Base-by-base conservation (phyloP, 2,329 filamentous ascomycete species). In the Trichophyton schoenleinii region DNA sequence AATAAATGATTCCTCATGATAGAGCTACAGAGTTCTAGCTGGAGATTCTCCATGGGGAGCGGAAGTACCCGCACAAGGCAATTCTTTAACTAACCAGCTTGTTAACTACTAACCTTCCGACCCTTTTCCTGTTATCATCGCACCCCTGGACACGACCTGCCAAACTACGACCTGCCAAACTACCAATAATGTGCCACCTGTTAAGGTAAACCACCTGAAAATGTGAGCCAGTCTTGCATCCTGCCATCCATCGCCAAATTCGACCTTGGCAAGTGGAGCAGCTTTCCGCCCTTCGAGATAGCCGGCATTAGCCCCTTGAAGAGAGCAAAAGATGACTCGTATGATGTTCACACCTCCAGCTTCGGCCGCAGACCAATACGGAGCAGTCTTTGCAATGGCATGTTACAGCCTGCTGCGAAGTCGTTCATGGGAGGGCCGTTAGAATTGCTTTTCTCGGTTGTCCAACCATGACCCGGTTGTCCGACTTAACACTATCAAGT, bases 251-350 rank as follows among this genome's bases (percentile, higher is more conserved):
- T 31, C 28, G 28, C 3, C 34, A 38, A 38, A 38, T 38, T 13
- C 44, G 9, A 11, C n/a, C 49, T 53, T 53, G 49, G 49, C 22
- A 25, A 25, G 49, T 53, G 49, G 49, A 53, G 25, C 49, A 34
- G 22, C 31, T 48, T 53, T 53, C 49, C 49, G 49, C 49, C 49
- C 49, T 53, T 53, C 49, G 25, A 53, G 49, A 53, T 53, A 53
- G 49, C 49, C 49, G 49, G 28, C 22, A 53, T 11, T 34, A 53
- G 28, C 11, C 49, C 49, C 46, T 15, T 22, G n/a, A n/a, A 38
- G 34, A 11, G 34, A 38, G 34, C 34, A 38, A 38, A 38, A 7
- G 34, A 38, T 38, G 34, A 38, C 34, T 38, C 34, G 34, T 38
- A 38, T 38, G 34, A 38, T 13, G 11, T 13, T 38, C 34, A 38